Percentiles rank a stretch among this genome's conserved stretches.
Evolutionary conservation across 1,284 basidiomycete species (phyloP).

Genomic region (Cystobasidium sp.): DNA sequence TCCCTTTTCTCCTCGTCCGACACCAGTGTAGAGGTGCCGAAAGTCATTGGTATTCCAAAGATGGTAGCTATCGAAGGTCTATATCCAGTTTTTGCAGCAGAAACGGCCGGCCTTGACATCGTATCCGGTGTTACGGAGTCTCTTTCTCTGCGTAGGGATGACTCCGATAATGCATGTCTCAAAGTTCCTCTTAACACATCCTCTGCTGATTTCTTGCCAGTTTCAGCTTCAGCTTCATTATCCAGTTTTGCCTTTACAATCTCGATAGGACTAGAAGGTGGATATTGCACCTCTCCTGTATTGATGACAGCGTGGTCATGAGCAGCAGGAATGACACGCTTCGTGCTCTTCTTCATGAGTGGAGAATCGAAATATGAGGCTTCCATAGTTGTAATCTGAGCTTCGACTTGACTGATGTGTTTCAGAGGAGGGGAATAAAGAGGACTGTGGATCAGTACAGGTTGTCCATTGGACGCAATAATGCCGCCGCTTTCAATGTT

Average conservation of each 20-base stretch:
- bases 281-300: not conserved
- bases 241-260: not conserved
- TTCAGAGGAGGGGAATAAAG: conserved; percentile 22
- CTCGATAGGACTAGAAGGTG: not conserved
- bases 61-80: conserved; percentile 17
- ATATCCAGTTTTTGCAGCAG: not conserved
- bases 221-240: not conserved
- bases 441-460: not conserved
- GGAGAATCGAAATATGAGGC: conserved; percentile 15
- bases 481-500: not conserved
- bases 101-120: not conserved
- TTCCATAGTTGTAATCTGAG: not conserved
- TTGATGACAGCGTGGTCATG: not conserved
- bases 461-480: not conserved
- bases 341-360: conserved; percentile 5
- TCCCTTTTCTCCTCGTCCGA: not conserved
- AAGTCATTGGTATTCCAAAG: conserved; percentile 3
- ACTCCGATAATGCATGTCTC: conserved; percentile 15
- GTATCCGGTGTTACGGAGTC: no score
- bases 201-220: conserved; percentile 9
- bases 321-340: not conserved
- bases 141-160: not conserved
- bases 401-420: not conserved
- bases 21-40: not conserved
- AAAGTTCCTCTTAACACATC: conserved; percentile 14